phyloP scores from a whole-genome alignment of 805 yeast genomes.

The Kluyveromyces siamensis region DNA sequence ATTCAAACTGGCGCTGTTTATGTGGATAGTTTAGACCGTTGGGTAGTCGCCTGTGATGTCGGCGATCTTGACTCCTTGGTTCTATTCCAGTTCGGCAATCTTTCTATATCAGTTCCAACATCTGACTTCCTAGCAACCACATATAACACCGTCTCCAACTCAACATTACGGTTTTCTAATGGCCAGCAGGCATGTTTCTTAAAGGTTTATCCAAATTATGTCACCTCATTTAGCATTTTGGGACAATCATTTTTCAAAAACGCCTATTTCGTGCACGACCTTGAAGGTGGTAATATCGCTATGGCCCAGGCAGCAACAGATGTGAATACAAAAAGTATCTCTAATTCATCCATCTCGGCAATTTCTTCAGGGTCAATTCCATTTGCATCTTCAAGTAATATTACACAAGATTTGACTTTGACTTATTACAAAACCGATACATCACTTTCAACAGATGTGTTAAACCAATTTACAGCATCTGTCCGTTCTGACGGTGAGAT shows the following conservation, averaged over 20 bases:
- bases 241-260: conserved; percentile 51
- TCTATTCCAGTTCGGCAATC: conserved; percentile 44
- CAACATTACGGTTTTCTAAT: conserved; percentile 37
- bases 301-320: conserved; percentile 39
- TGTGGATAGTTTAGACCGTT: conserved; percentile 35
- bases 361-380: conserved; percentile 41
- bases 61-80: conserved; percentile 40
- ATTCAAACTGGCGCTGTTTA: conserved; percentile 63
- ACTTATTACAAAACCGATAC: conserved; percentile 9
- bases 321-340: background rate
- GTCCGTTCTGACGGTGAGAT: conserved; percentile 27
- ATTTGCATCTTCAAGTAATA: conserved; percentile 34
- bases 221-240: conserved; percentile 41
- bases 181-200: conserved; percentile 53
- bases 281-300: conserved; percentile 47
- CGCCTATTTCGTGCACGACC: conserved; percentile 54
- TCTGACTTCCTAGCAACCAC: conserved; percentile 37
- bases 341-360: conserved; percentile 8
- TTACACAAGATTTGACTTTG: conserved; percentile 12
- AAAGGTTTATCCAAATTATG: conserved; percentile 39
- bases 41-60: conserved; percentile 59
- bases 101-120: conserved; percentile 42
- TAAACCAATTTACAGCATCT: conserved; percentile 24
- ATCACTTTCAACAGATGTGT: conserved; percentile 9
- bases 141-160: conserved; percentile 22